Percentiles rank a stretch among this genome's conserved stretches.
Evolutionary conservation across 2,329 filamentous ascomycete species (phyloP).

Genomic region (Aspergillus fumigatus): DNA sequence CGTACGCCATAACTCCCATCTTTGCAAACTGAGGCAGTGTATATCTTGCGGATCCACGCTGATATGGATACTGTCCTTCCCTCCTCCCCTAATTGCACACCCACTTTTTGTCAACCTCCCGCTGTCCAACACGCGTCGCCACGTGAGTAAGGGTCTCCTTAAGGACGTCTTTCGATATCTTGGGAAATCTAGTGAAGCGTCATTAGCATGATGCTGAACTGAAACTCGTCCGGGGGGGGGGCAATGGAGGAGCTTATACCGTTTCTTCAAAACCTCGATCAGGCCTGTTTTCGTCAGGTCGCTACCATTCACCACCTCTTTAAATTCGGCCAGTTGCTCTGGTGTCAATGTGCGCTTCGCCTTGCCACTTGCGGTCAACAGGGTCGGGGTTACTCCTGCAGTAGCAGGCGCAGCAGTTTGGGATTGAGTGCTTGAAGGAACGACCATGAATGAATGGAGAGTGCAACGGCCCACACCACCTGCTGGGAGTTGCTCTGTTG

Average conservation of each 20-base stretch:
- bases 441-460: constrained; percentile 21
- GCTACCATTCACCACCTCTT: constrained; percentile 63
- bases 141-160: constrained; percentile 64
- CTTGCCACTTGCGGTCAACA: constrained; percentile 17
- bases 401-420: constrained; percentile 6
- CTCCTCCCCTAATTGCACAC: constrained; percentile 38
- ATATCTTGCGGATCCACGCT: background rate
- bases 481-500: constrained; percentile 17
- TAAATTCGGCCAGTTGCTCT: constrained; percentile 64
- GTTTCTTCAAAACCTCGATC: constrained; percentile 69
- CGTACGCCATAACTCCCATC: background rate
- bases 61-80: background rate
- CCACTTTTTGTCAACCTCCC: constrained; percentile 63
- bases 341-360: constrained; percentile 48
- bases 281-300: constrained; percentile 70
- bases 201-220: background rate
- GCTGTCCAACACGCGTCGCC: constrained; percentile 60
- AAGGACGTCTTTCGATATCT: constrained; percentile 65
- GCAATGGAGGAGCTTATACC: constrained; percentile 35
- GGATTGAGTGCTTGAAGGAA: constrained; percentile 7
- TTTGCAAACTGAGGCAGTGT: background rate
- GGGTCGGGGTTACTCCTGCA: constrained; percentile 11
- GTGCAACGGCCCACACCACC: constrained; percentile 14
- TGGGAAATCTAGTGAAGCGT: constrained; percentile 54
- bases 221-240: background rate